Conservation (phyloP, 2,329 filamentous ascomycete genomes). For the Chaetothyriales sp. region DNA sequence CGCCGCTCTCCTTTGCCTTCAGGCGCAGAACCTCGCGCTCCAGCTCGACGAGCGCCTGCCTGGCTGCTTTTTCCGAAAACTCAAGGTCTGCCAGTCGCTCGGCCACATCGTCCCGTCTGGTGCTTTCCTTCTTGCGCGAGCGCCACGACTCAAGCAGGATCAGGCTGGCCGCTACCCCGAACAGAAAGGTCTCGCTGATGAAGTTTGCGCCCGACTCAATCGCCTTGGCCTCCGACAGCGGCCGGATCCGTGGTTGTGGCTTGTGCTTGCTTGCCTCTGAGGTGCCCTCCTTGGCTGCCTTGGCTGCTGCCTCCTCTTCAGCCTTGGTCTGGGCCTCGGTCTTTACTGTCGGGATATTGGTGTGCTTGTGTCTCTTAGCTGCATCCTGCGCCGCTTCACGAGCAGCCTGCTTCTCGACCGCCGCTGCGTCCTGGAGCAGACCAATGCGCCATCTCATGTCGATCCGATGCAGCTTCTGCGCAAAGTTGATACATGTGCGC, state of each 20-base stretch:
- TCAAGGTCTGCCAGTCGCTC: constrained; percentile 45
- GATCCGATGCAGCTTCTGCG: constrained; percentile 48
- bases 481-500: constrained; percentile 44
- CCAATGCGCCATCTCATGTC: constrained; percentile 55
- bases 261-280: constrained; percentile 33
- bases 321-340: constrained; percentile 45
- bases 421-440: constrained; percentile 45
- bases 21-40: constrained; percentile 32
- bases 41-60: constrained; percentile 28
- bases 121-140: constrained; percentile 45
- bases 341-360: constrained; percentile 43
- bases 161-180: constrained; percentile 46
- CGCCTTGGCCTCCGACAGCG: constrained; percentile 50
- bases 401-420: constrained; percentile 29
- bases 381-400: constrained; percentile 38
- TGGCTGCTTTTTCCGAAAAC: constrained; percentile 29
- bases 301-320: constrained; percentile 36
- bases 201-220: constrained; percentile 57
- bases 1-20: constrained; percentile 22
- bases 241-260: constrained; percentile 42
- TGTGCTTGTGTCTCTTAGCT: constrained; percentile 39
- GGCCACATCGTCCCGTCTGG: constrained; percentile 43
- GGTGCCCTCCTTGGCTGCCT: constrained; percentile 26
- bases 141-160: constrained; percentile 49
- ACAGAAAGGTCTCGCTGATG: constrained; percentile 52